phyloP scores from a whole-genome alignment of 2,329 filamentous ascomycete species.

The Trichophyton schoenleinii region DNA sequence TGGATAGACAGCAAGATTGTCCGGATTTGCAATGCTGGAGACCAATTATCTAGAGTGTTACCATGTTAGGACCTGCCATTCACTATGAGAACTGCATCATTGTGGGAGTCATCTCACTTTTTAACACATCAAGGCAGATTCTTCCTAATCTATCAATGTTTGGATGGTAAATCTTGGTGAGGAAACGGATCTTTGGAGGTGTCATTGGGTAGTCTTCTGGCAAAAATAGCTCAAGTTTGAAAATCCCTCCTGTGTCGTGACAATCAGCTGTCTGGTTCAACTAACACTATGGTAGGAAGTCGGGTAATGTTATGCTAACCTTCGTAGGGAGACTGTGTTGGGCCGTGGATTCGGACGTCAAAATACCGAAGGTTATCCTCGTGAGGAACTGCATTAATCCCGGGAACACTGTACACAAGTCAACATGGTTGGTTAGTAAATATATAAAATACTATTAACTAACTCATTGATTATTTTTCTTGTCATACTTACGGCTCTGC shows the following conservation, averaged over 20 bases:
- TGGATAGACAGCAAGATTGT: constrained; percentile 99
- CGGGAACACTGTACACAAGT: constrained; percentile 57
- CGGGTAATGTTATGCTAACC: constrained; percentile 39
- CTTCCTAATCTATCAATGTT: constrained; percentile 97
- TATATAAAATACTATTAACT: neutral
- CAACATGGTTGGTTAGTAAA: constrained; percentile 2
- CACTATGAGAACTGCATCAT: neutral
- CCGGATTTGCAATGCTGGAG: constrained; percentile 89
- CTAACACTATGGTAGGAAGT: constrained; percentile 5
- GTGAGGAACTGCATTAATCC: constrained; percentile 89
- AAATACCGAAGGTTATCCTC: constrained; percentile 98
- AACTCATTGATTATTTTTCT: neutral
- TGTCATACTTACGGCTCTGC: constrained; percentile 66
- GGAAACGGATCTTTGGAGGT: constrained; percentile 92
- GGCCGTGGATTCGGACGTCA: constrained; percentile 91
- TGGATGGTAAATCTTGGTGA: constrained; percentile 98
- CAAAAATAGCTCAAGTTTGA: constrained; percentile 93
- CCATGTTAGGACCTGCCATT: constrained; percentile 9
- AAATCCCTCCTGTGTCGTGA: constrained; percentile 54
- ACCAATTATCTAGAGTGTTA: constrained; percentile 73
- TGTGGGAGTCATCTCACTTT: constrained; percentile 50
- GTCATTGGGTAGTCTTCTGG: constrained; percentile 99
- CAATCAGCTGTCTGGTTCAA: neutral
- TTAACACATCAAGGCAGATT: constrained; percentile 93
- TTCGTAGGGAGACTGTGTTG: constrained; percentile 86